Evolutionary conservation across 805 yeast genomes (phyloP).

Genomic region (Candida broadrunensis): DNA sequence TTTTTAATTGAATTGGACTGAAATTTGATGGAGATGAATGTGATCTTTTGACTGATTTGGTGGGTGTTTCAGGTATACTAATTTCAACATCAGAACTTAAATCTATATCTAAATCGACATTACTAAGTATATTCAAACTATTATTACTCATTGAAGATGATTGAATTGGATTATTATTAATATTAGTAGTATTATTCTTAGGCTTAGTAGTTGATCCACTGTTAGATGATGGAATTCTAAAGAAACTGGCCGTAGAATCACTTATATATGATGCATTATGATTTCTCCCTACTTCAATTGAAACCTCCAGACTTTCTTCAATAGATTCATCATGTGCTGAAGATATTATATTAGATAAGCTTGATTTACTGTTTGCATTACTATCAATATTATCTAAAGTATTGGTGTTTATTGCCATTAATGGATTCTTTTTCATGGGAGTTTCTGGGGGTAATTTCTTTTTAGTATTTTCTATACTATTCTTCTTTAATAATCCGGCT

Average conservation of each 20-base stretch:
- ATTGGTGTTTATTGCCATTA: constrained; percentile 28
- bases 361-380: constrained; percentile 5
- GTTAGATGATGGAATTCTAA: constrained; percentile 22
- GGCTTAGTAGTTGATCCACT: background rate
- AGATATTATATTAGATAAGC: constrained; percentile 15
- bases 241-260: constrained; percentile 30
- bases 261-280: constrained; percentile 19
- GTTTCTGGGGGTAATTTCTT: constrained; percentile 42
- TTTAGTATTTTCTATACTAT: constrained; percentile 15
- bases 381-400: background rate
- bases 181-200: background rate
- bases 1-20: background rate
- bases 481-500: constrained; percentile 64
- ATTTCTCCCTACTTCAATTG: constrained; percentile 42
- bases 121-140: constrained; percentile 1
- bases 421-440: constrained; percentile 41
- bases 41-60: constrained; percentile 2
- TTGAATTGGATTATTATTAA: background rate
- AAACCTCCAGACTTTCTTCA: constrained; percentile 21
- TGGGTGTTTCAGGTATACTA: constrained; percentile 8
- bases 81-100: constrained; percentile 5
- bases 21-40: background rate
- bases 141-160: background rate
- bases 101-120: constrained; percentile 9
- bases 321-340: constrained; percentile 16